Evolutionary conservation across 2,329 filamentous ascomycete genomes (phyloP).

Genomic region (Metarhizium guizhouense): DNA sequence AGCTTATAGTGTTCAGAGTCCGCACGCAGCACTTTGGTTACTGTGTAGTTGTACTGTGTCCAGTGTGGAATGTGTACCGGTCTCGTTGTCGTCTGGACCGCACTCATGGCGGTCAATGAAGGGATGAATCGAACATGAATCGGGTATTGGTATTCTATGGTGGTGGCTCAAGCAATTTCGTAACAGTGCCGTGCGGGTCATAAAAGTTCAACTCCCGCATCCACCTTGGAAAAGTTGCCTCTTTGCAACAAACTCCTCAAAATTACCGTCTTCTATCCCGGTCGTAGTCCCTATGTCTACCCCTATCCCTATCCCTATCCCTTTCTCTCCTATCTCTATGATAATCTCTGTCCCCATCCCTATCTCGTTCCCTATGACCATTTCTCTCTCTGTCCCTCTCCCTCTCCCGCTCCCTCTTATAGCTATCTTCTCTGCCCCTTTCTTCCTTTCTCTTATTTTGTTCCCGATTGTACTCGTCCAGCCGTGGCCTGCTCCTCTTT

Average conservation of each 20-base stretch:
- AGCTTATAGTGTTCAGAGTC: too few species aligned
- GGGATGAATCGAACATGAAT: background rate
- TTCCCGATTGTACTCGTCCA: conserved; percentile 41
- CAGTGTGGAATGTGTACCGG: too few species aligned
- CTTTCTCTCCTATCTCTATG: conserved; percentile 7
- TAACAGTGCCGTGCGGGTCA: background rate
- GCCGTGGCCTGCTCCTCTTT: conserved; percentile 30
- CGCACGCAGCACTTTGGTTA: too few species aligned
- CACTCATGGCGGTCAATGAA: background rate
- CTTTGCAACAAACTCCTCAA: background rate
- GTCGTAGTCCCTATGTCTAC: conserved; percentile 10
- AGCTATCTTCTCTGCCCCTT: conserved; percentile 32
- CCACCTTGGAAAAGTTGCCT: background rate
- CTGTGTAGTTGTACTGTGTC: too few species aligned
- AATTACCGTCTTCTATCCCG: conserved; percentile 10
- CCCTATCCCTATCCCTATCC: conserved; percentile 15
- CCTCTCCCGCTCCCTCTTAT: conserved; percentile 37
- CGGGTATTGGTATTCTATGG: background rate
- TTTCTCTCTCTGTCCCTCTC: conserved; percentile 32
- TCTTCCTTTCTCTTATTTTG: conserved; percentile 35
- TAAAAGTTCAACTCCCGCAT: background rate
- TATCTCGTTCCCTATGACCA: conserved; percentile 21
- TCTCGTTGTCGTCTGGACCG: too few species aligned
- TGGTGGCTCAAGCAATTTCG: background rate
- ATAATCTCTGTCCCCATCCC: conserved; percentile 20